Percentiles rank a stretch among this genome's conserved stretches.
phyloP scores from a whole-genome alignment of 176 grass and related monocot species.

The Cenchrus fungigraminus region DNA sequence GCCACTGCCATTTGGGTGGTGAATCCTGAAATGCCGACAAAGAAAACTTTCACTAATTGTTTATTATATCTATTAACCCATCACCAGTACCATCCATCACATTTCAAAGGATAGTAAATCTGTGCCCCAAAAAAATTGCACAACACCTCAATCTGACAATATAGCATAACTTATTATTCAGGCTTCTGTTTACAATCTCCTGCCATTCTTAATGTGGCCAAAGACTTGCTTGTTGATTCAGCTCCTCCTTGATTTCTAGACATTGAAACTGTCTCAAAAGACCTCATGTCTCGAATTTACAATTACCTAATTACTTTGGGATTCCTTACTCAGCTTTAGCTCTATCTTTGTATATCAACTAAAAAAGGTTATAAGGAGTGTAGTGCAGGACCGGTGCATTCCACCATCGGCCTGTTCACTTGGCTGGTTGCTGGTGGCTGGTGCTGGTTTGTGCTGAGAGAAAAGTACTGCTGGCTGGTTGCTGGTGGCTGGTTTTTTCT shows the following conservation, averaged over 20 bases:
- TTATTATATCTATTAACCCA: neutral
- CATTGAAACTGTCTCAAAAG: neutral
- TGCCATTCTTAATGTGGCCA: neutral
- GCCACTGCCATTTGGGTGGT: neutral
- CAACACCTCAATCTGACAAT: neutral
- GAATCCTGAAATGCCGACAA: neutral
- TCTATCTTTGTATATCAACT: neutral
- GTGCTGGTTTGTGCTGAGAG: no score
- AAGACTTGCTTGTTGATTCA: slow-evolving; percentile 4
- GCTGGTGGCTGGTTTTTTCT: no score
- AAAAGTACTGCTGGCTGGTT: no score
- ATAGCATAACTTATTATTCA: neutral
- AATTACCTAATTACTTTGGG: neutral
- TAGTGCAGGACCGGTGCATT: neutral
- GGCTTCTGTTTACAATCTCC: neutral
- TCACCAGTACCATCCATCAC: neutral
- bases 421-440: no score
- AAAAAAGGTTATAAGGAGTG: neutral
- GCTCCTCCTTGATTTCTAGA: neutral
- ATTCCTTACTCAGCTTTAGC: neutral
- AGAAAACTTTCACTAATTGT: no score
- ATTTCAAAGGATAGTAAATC: neutral
- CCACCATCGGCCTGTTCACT: neutral
- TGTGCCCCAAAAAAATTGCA: neutral
- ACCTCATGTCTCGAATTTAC: neutral